A percentile compares a stretch with the other conserved stretches of the same genome.
phyloP scores from a whole-genome alignment of 169 alveolate genomes.

The Toxoplasma gondii region DNA sequence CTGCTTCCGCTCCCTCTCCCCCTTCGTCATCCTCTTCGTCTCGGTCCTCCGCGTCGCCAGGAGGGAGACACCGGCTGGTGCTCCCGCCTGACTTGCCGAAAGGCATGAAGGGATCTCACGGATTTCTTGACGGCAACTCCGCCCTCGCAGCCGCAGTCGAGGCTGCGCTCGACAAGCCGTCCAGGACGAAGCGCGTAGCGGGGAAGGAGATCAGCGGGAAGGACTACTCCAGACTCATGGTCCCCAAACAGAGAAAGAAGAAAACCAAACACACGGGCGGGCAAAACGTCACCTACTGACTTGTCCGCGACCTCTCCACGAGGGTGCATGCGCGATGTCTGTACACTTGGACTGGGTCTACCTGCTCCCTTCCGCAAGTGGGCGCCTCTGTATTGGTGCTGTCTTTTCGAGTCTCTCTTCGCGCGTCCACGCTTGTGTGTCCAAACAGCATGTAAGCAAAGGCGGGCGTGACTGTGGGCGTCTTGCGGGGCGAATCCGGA shows the following conservation, averaged over 20 bases:
- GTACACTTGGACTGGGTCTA: not conserved
- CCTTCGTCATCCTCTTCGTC: not conserved
- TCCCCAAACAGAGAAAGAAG: conserved; percentile 7
- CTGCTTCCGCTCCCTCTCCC: not conserved
- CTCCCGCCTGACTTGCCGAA: not conserved
- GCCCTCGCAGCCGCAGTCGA: not conserved
- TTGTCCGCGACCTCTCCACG: not conserved
- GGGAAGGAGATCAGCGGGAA: not conserved
- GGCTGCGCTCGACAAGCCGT: not conserved
- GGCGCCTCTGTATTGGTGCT: not conserved
- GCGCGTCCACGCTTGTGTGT: too few relatives aligned
- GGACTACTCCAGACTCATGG: not conserved
- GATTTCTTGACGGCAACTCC: not conserved
- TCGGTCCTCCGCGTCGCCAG: not conserved
- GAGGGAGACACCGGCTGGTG: conserved; percentile 1
- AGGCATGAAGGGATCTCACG: not conserved
- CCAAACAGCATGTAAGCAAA: too few relatives aligned
- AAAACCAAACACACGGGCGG: conserved; percentile 12
- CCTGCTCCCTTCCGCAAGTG: not conserved
- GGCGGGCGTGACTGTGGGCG: too few relatives aligned
- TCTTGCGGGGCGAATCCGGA: too few relatives aligned
- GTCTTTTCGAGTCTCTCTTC: too few relatives aligned
- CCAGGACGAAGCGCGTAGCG: not conserved
- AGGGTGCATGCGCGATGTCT: not conserved
- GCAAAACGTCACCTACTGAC: conserved; percentile 2